Evolutionary conservation across 2,329 filamentous ascomycete genomes (phyloP), one percentile per base, ranked within the genome.

Genomic region (Emydomyces testavorans): DNA sequence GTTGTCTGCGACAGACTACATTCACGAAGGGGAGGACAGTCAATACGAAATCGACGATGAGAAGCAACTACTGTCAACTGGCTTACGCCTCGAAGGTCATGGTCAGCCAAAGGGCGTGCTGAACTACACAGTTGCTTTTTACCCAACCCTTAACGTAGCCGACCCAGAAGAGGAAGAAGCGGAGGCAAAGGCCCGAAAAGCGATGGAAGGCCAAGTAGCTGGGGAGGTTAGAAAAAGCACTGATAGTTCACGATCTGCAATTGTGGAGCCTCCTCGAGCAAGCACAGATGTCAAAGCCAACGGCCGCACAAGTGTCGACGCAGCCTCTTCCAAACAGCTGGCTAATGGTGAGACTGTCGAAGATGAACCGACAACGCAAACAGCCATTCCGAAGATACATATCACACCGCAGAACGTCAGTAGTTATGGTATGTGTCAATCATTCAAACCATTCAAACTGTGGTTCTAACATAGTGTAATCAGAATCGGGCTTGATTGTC

Each of bases 401-500:
- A 77, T 98, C 42, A 80, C 76, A 3, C 78, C 80, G 0, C 83
- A 95, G 52, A 85, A 96, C 61, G 74, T 98, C 16, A 69, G 83
- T 56, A 80, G 84, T 60, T 83, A 95, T 62, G 78, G 79, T 82
- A 71, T 60, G 73, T 57, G 35, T 13, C 11, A 34, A n/a, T n/a
- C 4, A 6, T 7, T 41, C 38, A 11, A 24, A 2, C 2, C 13
- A 16, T 29, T 11, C 13, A 23, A 21, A 32, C 16, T 20, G n/a
- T 16, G n/a, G 16, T 38, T 26, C 40, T 48, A 34, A 34, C 20
- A 18, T 42, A 36, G 50, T 13, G 69, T 74, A 57, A 73, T 35
- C 53, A 81, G 88, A 96, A 69, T 92, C 85, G 49, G 92, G 92
- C 54, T 76, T 98, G 49, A 74, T 98, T 53, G 85, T 98, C 48